Percentiles rank a stretch among this genome's conserved stretches.
These are phyloP conservation scores for Ocimum tenuiflorum DNA, from an alignment of 257 asterid species.

Conservation along the genomic window DNA sequence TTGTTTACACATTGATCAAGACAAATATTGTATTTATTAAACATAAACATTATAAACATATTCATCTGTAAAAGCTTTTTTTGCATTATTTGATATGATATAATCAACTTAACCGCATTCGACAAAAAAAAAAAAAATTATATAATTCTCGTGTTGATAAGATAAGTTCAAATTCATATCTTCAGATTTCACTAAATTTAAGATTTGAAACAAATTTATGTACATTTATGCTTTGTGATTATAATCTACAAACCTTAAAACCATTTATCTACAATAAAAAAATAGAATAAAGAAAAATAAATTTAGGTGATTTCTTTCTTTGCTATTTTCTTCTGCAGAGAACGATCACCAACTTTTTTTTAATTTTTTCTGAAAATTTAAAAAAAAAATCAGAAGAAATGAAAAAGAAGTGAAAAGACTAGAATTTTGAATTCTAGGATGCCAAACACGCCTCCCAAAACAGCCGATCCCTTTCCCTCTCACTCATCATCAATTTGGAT, in stretches of 20 bases:
- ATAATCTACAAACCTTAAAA: not conserved
- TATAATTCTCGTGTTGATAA: too few species aligned
- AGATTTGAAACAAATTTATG: slow-evolving; percentile 13
- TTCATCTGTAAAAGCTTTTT: too few species aligned
- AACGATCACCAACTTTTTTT: not conserved
- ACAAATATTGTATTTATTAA: too few species aligned
- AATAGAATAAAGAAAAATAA: not conserved
- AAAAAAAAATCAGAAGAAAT: not conserved
- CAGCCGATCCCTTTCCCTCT: slow-evolving; percentile 44
- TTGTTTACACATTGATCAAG: too few species aligned
- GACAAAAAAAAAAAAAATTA: too few species aligned
- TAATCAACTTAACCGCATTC: too few species aligned
- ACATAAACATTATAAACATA: too few species aligned
- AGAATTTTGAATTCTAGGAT: slow-evolving; percentile 16
- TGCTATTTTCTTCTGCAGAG: not conserved
- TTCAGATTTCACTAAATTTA: not conserved
- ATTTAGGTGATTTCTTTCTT: not conserved
- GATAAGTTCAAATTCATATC: not conserved
- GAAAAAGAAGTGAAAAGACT: not conserved
- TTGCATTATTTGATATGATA: too few species aligned
- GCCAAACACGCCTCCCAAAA: slow-evolving; percentile 76
- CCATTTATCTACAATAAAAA: not conserved
- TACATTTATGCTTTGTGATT: slow-evolving; percentile 17
- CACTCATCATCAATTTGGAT: slow-evolving; percentile 20
- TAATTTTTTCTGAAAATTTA: not conserved